Evolutionary conservation across 257 asterid genomes (phyloP).

Genomic region (Parsonsia alboflavescens): DNA sequence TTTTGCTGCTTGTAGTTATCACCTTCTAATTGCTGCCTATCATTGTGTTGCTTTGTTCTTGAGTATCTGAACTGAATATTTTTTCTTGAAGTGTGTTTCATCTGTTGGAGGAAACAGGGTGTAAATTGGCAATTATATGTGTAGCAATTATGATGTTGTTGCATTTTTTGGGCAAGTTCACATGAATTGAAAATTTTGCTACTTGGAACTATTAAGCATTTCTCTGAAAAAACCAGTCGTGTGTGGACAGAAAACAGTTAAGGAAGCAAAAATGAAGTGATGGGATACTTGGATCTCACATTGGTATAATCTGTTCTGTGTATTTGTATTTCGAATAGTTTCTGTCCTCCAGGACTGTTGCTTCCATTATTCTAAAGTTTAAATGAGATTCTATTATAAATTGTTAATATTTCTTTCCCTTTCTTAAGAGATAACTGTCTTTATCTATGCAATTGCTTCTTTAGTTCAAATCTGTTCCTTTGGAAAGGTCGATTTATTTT

Average conservation of each 20-base stretch:
- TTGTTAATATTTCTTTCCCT: not conserved
- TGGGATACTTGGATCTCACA: not conserved
- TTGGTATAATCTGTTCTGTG: not conserved
- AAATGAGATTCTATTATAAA: not conserved
- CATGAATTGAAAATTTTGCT: not conserved
- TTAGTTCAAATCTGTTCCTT: too few relatives aligned
- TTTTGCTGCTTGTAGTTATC: not conserved
- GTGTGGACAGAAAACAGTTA: not conserved
- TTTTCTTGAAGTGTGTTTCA: not conserved
- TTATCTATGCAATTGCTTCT: not conserved
- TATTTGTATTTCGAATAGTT: not conserved
- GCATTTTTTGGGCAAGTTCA: not conserved
- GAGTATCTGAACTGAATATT: not conserved
- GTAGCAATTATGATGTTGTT: not conserved
- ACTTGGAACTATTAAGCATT: not conserved
- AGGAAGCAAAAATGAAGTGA: not conserved
- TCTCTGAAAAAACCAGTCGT: not conserved
- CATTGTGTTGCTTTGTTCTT: not conserved
- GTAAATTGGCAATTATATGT: not conserved
- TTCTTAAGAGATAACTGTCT: not conserved
- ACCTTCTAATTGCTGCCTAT: not conserved
- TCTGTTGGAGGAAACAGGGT: not conserved
- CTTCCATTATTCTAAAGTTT: not conserved
- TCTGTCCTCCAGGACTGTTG: not conserved
- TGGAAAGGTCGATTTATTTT: too few relatives aligned